Evolutionary conservation across 2,329 filamentous ascomycete species (phyloP).

Genomic region (Claviceps sp.): DNA sequence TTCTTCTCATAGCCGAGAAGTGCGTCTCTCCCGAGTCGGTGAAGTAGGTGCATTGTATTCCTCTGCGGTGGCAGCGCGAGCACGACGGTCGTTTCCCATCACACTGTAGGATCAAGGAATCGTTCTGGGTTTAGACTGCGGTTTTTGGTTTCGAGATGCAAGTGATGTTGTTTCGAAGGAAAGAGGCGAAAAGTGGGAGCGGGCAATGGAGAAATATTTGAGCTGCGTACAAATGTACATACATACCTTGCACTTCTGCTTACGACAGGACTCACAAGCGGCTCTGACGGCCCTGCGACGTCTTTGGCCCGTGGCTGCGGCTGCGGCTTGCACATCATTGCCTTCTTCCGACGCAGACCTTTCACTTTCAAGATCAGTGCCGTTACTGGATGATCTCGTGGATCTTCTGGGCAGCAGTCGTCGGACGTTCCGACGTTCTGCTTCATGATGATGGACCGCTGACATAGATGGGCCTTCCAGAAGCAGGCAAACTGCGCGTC

Average conservation of each 20-base stretch:
- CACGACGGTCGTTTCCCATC: constrained; percentile 2
- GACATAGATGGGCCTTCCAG: neutral
- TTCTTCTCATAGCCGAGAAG: constrained; percentile 2
- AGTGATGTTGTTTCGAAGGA: no score
- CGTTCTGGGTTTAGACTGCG: neutral
- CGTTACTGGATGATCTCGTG: neutral
- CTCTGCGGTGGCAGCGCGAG: constrained; percentile 1
- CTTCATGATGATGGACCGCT: neutral
- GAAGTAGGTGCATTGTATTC: neutral
- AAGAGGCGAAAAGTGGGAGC: neutral
- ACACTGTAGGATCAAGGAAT: neutral
- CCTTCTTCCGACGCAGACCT: neutral
- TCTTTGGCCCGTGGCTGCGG: neutral
- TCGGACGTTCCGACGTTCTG: neutral
- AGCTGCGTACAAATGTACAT: neutral
- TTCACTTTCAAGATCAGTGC: neutral
- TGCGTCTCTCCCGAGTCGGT: constrained; percentile 2
- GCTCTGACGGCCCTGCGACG: neutral
- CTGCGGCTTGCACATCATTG: neutral
- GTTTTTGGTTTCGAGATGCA: neutral
- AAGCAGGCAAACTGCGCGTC: neutral
- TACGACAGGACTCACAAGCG: constrained; percentile 3
- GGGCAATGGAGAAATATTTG: neutral
- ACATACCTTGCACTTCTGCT: constrained; percentile 4
- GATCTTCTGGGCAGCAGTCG: neutral